Conservation (phyloP, 805 yeast genomes). For the Schwanniomyces yamadae region DNA sequence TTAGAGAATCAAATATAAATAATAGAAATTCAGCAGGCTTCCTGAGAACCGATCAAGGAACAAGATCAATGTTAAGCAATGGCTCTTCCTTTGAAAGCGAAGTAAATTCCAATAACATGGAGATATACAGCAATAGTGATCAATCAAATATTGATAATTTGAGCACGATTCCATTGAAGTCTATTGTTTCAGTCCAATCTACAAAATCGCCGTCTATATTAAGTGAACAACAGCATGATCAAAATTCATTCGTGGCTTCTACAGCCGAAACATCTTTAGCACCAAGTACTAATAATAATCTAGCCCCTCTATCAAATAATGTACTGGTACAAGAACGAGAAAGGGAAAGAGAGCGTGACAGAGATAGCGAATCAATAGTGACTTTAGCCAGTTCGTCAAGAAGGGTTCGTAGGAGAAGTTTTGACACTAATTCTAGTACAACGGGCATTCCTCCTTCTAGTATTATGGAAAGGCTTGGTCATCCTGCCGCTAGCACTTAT, state of each 20-base stretch:
- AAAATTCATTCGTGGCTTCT: constrained; percentile 36
- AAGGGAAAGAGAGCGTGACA: constrained; percentile 20
- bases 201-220: constrained; percentile 40
- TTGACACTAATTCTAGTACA: constrained; percentile 61
- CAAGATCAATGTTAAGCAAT: constrained; percentile 4
- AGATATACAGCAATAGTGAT: constrained; percentile 14
- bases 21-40: no score
- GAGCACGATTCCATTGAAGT: constrained; percentile 49
- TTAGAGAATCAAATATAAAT: neutral
- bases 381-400: constrained; percentile 43
- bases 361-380: constrained; percentile 44
- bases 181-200: constrained; percentile 41
- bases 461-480: constrained; percentile 53
- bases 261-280: constrained; percentile 53
- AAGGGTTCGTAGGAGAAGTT: constrained; percentile 38
- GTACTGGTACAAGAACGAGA: constrained; percentile 11
- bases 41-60: constrained; percentile 1
- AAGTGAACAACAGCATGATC: constrained; percentile 32
- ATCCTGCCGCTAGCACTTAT: constrained; percentile 29
- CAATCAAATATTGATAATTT: constrained; percentile 34
- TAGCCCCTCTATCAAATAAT: constrained; percentile 1
- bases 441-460: constrained; percentile 76
- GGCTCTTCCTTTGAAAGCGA: constrained; percentile 8
- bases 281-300: constrained; percentile 31
- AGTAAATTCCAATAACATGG: constrained; percentile 5